A percentile compares a stretch with the other conserved stretches of the same genome.
phyloP scores from a whole-genome alignment of 768 basidiomycete genomes.

The Arthromyces matolae region DNA sequence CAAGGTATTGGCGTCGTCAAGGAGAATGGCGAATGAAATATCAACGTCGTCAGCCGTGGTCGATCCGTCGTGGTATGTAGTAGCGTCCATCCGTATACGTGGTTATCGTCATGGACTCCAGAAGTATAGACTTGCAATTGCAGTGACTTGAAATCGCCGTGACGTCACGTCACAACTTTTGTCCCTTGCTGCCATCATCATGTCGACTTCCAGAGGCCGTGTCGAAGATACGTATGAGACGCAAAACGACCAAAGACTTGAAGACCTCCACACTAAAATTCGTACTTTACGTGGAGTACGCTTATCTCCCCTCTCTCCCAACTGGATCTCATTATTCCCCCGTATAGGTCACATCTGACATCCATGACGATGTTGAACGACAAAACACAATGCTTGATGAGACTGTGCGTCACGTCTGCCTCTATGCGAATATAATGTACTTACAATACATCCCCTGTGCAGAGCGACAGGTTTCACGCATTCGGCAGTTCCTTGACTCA shows the following conservation, averaged over 20 bases:
- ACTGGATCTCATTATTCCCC: conserved; percentile 1
- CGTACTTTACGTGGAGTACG: conserved; percentile 77
- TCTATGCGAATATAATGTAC: not conserved
- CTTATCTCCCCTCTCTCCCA: not conserved
- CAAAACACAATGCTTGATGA: conserved; percentile 79
- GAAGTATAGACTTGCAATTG: too few relatives aligned
- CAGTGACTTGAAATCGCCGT: too few relatives aligned
- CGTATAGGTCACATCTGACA: conserved; percentile 81
- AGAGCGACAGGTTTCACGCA: conserved; percentile 62
- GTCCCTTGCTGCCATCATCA: conserved; percentile 9
- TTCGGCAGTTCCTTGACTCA: conserved; percentile 62
- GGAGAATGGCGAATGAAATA: not conserved
- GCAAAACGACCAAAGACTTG: conserved; percentile 82
- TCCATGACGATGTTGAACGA: conserved; percentile 78
- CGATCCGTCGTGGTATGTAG: not conserved
- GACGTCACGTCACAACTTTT: not conserved
- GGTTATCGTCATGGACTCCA: too few relatives aligned
- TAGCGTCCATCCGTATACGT: too few relatives aligned
- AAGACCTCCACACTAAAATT: conserved; percentile 82
- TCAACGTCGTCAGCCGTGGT: not conserved
- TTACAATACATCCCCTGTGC: not conserved
- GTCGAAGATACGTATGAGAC: conserved; percentile 76
- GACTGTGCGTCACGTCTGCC: conserved; percentile 44
- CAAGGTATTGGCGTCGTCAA: not conserved
- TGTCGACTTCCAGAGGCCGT: conserved; percentile 40